A percentile compares a stretch with the other conserved stretches of the same genome.
phyloP scores from a whole-genome alignment of 1,139 yeast species.

The Suhomyces yuchorum region DNA sequence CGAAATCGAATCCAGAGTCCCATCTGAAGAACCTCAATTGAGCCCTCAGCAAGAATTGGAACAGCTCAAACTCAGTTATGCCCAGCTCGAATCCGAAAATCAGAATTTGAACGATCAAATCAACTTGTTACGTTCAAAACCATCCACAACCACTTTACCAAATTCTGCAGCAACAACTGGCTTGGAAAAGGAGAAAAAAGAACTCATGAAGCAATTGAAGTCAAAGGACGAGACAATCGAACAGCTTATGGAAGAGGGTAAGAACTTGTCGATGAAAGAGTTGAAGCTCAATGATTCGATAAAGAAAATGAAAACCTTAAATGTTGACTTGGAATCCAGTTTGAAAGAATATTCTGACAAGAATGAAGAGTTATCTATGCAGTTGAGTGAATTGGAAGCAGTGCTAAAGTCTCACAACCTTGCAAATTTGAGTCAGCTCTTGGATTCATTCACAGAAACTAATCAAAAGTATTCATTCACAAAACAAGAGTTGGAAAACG shows the following conservation, averaged over 20 bases:
- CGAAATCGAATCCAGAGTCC: constrained; percentile 22
- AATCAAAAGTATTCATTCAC: constrained; percentile 18
- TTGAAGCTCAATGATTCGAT: constrained; percentile 67
- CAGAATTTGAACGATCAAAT: constrained; percentile 4
- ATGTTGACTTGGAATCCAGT: constrained; percentile 43
- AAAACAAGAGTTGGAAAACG: constrained; percentile 24
- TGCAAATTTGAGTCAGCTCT: constrained; percentile 29
- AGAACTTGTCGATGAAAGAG: constrained; percentile 73
- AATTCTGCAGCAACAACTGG: neutral
- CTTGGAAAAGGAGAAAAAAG: constrained; percentile 9
- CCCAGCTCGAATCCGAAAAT: constrained; percentile 6
- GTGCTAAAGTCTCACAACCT: constrained; percentile 31
- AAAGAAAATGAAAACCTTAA: constrained; percentile 58
- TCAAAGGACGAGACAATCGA: constrained; percentile 61
- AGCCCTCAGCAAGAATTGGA: constrained; percentile 26
- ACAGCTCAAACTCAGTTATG: neutral
- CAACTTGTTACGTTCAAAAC: constrained; percentile 4
- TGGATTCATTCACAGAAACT: constrained; percentile 21
- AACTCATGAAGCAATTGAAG: constrained; percentile 30
- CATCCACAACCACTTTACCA: neutral
- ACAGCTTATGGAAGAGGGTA: constrained; percentile 74
- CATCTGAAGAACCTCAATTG: neutral
- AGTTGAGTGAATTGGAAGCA: constrained; percentile 39
- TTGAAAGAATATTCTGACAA: constrained; percentile 37
- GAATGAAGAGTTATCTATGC: constrained; percentile 31